Conservation (phyloP, 169 alveolate species). For the Plasmodium fragile region DNA sequence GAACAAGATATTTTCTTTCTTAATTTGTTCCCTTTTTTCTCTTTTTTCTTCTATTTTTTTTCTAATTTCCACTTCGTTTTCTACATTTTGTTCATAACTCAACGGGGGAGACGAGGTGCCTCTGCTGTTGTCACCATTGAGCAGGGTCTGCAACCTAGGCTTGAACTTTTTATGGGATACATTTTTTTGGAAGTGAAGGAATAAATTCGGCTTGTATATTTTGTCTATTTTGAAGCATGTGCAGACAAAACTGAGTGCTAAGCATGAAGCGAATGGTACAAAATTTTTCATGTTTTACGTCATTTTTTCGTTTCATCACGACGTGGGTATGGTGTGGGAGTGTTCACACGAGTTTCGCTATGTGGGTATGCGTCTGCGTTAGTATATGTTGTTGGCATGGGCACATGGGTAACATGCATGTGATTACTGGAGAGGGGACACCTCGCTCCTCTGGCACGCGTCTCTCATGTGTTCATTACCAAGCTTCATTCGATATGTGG, state of each 20-base stretch:
- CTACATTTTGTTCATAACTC: conserved; percentile 11
- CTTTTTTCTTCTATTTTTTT: conserved; percentile 55
- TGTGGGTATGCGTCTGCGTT: background rate
- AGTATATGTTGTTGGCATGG: background rate
- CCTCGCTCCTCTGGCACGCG: background rate
- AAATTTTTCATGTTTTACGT: conserved; percentile 65
- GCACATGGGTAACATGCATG: background rate
- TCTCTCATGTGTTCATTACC: background rate
- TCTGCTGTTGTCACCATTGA: background rate
- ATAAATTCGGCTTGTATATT: conserved; percentile 27
- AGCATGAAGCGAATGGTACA: conserved; percentile 17
- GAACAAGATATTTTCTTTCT: conserved; percentile 23
- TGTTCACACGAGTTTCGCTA: background rate
- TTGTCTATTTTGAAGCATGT: conserved; percentile 51
- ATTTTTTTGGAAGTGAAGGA: conserved; percentile 1
- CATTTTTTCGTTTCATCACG: conserved; percentile 42
- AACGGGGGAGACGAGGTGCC: background rate
- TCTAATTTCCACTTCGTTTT: conserved; percentile 41
- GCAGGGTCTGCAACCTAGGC: background rate
- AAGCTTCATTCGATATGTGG: background rate
- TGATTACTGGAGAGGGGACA: background rate
- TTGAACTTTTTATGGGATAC: conserved; percentile 6
- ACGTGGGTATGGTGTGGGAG: background rate
- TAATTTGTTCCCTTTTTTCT: conserved; percentile 30
- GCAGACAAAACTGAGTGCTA: conserved; percentile 32